Evolutionary conservation across 352 stramenopile species (phyloP), one percentile per base, ranked within the genome.

Genomic region (Phytophthora tubulina): DNA sequence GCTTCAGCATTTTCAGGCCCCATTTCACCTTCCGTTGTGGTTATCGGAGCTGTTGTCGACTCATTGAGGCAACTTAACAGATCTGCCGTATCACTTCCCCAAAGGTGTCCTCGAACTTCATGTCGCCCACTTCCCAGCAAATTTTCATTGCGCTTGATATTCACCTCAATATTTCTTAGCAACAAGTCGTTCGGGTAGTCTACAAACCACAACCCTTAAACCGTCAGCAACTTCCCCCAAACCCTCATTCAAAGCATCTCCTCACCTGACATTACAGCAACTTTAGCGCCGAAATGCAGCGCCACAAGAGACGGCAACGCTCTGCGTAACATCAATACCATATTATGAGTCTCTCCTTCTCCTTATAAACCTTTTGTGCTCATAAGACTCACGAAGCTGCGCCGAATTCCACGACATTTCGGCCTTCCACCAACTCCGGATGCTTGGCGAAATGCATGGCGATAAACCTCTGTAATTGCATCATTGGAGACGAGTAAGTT

Each of bases 171-270:
- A 63, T 88, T 88, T 11, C 76, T 71, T 8, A 88, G 51, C 48
- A 88, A 32, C 15, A 82, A 60, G 30, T 82, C 68, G 53, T 76
- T 84, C 41, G 80, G 80, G 45, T 88, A 88, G 60, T 88, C 80
- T 88, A 48, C 46, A 67, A 54, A 55, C 50, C 0, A 42, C 31
- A 42, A 27, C 0, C 21, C 30, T 8, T 32, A 39, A 49, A 13
- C n/a, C 15, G 14, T 46, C 7, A 64, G 2, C 36, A 60, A 39
- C 14, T 15, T 21, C 8, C 50, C 32, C 11, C 38, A 62, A 21
- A 33, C 33, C 27, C 31, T 5, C 15, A 39, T 5, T 9, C 11
- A 44, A 14, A 17, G 10, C 13, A 2, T 13, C 31, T n/a, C 15
- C 48, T 36, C 41, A 86, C 78, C 80, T 45, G 80, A 86, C 62